Evolutionary conservation across 352 stramenopile genomes (phyloP), one percentile per base, ranked within the genome.

Genomic region (Halophytophthora batemanensis): DNA sequence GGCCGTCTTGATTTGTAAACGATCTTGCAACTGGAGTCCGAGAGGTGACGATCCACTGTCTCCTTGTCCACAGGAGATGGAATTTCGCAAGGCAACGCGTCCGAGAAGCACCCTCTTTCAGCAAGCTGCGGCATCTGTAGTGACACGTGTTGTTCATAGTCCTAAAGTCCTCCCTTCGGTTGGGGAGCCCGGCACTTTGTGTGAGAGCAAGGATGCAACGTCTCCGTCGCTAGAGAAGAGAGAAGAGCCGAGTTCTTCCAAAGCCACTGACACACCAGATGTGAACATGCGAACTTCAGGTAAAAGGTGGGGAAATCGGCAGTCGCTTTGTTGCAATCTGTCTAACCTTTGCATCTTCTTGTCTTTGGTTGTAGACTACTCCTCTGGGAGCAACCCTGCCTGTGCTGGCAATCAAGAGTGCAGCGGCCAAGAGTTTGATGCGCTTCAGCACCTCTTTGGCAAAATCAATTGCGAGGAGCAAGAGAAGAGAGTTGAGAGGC

Each of bases 391-490:
- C 22, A 34, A 14, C 22, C n/a, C 2, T 5, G 22, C 6, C 21
- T 23, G 6, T 15, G 25, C 25, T 45, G 35, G 17, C 13, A 65
- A 65, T 15, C 56, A 55, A 60, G 43, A 53, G 14, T 22, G 15
- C 17, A 54, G 15, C 12, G 37, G 17, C 12, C 37, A 41, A 38
- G 37, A 50, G 14, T 33, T 18, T 17, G 63, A 72, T 37, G 35
- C 53, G 19, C 41, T 72, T 14, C 59, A 69, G 19, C 45, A 37
- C 18, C 51, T 72, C 17, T 29, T 72, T 40, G 38, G 52, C 22
- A 64, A 56, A 35, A 56, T 73, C 11, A 59, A 67, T 33, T 71
- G 36, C 36, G 54, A 47, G 12, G 57, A 71, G 29, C 70, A 81
- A 31, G 61, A 71, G 52, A 61, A 59, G 19, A 68, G 61, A 14